Conservation (phyloP, 2,329 filamentous ascomycete species). For the Colletotrichum cereale region DNA sequence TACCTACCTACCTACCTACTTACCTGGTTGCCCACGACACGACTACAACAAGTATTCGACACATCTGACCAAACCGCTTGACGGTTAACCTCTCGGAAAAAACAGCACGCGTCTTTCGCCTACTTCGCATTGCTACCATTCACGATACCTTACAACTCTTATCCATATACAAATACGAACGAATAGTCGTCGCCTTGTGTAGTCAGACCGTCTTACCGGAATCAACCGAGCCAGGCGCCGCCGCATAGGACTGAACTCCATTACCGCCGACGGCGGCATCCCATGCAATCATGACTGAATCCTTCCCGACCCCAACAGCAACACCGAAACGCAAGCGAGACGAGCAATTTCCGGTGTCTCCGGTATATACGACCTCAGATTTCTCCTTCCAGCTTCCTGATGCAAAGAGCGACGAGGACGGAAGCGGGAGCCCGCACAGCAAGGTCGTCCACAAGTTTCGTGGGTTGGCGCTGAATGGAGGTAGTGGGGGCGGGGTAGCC, state of each 20-base stretch:
- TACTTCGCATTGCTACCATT: neutral
- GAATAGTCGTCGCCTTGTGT: neutral
- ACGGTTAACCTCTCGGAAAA: neutral
- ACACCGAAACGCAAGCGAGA: conserved; percentile 63
- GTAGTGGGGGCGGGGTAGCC: conserved; percentile 59
- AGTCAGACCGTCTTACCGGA: neutral
- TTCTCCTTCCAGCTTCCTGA: conserved; percentile 61
- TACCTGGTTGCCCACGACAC: conserved; percentile 10
- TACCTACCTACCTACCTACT: no score
- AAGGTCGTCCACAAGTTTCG: conserved; percentile 65
- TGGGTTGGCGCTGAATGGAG: conserved; percentile 60
- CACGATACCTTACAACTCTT: neutral
- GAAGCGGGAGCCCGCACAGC: conserved; percentile 65
- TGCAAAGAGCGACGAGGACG: conserved; percentile 55
- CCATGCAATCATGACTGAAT: conserved; percentile 28
- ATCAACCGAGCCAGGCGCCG: conserved; percentile 15
- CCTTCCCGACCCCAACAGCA: conserved; percentile 38
- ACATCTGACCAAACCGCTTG: neutral
- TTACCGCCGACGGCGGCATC: conserved; percentile 12
- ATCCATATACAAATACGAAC: neutral
- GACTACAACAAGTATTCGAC: neutral
- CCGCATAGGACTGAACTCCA: conserved; percentile 27
- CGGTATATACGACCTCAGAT: conserved; percentile 45
- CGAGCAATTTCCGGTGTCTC: conserved; percentile 50
- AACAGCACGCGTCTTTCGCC: neutral